Conservation (phyloP, 495 filamentous ascomycete species). For the Penicillium nucicola region DNA sequence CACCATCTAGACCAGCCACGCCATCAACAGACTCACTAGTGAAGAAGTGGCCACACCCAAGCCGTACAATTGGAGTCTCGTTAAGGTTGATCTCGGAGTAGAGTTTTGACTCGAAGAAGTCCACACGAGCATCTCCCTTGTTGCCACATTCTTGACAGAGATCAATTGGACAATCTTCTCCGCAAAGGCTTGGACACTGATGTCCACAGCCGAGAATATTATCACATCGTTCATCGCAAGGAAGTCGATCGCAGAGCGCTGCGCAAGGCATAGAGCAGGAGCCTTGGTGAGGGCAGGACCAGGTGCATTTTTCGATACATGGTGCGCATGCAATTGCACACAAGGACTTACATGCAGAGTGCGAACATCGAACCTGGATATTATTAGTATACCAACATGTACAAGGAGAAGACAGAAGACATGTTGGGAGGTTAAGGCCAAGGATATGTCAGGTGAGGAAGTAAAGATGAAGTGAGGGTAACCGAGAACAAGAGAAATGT, state of each 20-base stretch:
- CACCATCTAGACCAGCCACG: slow-evolving; percentile 9
- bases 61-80: slow-evolving; percentile 6
- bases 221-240: slow-evolving; percentile 46
- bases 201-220: slow-evolving; percentile 57
- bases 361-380: slow-evolving; percentile 7
- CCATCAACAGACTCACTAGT: slow-evolving; percentile 13
- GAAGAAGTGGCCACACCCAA: slow-evolving; percentile 10
- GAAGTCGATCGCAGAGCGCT: slow-evolving; percentile 54
- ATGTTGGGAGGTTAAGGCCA: too few species aligned
- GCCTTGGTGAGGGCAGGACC: slow-evolving; percentile 48
- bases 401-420: too few species aligned
- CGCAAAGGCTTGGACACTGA: slow-evolving; percentile 59
- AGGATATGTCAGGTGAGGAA: too few species aligned
- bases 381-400: neutral
- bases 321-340: slow-evolving; percentile 61
- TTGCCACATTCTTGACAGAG: slow-evolving; percentile 4
- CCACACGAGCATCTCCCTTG: slow-evolving; percentile 6
- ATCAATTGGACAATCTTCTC: slow-evolving; percentile 53
- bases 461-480: too few species aligned
- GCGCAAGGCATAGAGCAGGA: slow-evolving; percentile 56
- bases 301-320: slow-evolving; percentile 55
- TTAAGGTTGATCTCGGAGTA: slow-evolving; percentile 10
- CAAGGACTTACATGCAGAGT: slow-evolving; percentile 3
- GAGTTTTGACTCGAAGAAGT: neutral
- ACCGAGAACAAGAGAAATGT: too few species aligned